Evolutionary conservation across 2,329 filamentous ascomycete species (phyloP).

Genomic region (Drechslerella stenobrocha): DNA sequence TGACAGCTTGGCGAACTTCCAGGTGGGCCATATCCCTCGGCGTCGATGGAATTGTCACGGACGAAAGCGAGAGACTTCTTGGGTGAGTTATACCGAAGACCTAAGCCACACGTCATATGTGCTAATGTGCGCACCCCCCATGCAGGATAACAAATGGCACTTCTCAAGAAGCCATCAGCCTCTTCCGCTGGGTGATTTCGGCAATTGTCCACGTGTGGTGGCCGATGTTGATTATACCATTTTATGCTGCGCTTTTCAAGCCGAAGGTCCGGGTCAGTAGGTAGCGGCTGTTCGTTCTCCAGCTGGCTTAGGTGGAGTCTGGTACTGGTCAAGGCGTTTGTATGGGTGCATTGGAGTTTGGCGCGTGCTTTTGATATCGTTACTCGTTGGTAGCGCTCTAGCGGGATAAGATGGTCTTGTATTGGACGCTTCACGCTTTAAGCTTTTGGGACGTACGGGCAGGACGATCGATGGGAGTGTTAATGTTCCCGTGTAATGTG

Average conservation of each 20-base stretch:
- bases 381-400: not conserved
- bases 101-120: not conserved
- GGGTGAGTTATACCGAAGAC: conserved; percentile 11
- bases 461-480: too few relatives aligned
- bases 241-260: conserved; percentile 39
- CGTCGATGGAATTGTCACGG: conserved; percentile 82
- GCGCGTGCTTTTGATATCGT: not conserved
- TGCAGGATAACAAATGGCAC: conserved; percentile 13
- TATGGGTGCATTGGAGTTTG: not conserved
- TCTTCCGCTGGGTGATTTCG: conserved; percentile 16
- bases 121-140: not conserved
- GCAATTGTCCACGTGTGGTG: conserved; percentile 36
- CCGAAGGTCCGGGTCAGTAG: conserved; percentile 26
- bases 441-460: too few relatives aligned
- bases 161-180: conserved; percentile 19
- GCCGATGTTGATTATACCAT: conserved; percentile 31
- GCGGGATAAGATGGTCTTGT: too few relatives aligned
- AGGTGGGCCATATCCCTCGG: conserved; percentile 50
- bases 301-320: not conserved
- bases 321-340: not conserved
- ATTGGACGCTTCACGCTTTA: too few relatives aligned
- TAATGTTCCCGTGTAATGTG: too few relatives aligned
- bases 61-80: conserved; percentile 66
- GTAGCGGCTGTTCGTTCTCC: not conserved
- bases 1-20: conserved; percentile 59